A percentile compares a stretch with the other conserved stretches of the same genome.
Conservation (phyloP, 2,329 filamentous ascomycete species). For the Colletotrichum somersetense region DNA sequence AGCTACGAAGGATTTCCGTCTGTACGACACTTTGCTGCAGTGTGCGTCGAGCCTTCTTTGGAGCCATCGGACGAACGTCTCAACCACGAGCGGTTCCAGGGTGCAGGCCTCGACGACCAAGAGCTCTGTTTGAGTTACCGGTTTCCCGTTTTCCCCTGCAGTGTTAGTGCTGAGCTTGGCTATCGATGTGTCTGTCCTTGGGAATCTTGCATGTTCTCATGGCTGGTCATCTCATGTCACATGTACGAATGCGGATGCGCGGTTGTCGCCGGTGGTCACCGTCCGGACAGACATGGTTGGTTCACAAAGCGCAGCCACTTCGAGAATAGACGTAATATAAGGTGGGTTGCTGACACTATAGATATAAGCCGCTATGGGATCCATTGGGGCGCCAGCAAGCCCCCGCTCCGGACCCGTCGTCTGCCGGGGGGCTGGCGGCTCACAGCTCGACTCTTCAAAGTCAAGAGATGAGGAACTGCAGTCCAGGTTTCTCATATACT, state of each 20-base stretch:
- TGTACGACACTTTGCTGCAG: neutral
- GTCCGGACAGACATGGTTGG: conserved; percentile 20
- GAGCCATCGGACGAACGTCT: neutral
- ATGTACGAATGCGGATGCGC: neutral
- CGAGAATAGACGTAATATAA: conserved; percentile 27
- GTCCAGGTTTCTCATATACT: neutral
- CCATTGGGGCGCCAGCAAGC: neutral
- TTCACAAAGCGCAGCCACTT: conserved; percentile 38
- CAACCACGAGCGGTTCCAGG: conserved; percentile 13
- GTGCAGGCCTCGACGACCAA: too few relatives aligned
- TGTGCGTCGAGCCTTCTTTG: neutral
- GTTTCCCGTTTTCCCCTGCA: conserved; percentile 17
- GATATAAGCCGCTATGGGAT: conserved; percentile 1
- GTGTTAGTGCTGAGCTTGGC: conserved; percentile 24
- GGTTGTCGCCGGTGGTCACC: conserved; percentile 1
- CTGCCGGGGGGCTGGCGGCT: neutral
- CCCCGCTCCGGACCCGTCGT: neutral
- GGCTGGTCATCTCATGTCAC: neutral
- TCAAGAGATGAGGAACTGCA: neutral
- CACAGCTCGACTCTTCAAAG: neutral
- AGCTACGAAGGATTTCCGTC: neutral
- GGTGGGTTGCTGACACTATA: neutral
- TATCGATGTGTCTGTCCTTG: neutral
- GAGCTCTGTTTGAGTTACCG: neutral
- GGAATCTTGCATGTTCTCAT: neutral